Percentiles rank a stretch among this genome's conserved stretches.
Conservation (phyloP, 2,329 filamentous ascomycete genomes). For the Lasiodiplodia sp. region DNA sequence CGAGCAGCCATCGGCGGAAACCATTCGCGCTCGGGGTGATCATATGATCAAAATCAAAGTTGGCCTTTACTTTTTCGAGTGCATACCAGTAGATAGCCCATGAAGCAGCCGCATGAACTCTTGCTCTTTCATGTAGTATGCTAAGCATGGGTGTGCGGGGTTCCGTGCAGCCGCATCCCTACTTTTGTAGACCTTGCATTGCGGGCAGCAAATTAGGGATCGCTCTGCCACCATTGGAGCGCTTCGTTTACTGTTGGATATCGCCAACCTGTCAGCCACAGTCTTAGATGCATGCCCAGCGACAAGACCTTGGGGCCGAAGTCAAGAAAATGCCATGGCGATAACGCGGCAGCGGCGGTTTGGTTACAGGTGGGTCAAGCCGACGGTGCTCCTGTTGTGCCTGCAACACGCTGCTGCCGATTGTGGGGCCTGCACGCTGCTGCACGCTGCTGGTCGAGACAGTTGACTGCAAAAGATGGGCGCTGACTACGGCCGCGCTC, state of each 20-base stretch:
- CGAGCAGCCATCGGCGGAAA: neutral
- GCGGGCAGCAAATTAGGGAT: neutral
- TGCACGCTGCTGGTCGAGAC: neutral
- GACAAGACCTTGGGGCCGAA: neutral
- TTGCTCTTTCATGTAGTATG: slow-evolving; percentile 1
- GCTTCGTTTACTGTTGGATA: neutral
- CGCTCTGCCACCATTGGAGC: neutral
- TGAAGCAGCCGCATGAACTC: slow-evolving; percentile 22
- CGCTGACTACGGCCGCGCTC: neutral
- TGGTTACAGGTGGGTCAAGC: slow-evolving; percentile 3
- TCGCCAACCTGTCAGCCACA: neutral
- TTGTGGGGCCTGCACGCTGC: slow-evolving; percentile 18
- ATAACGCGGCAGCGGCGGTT: slow-evolving; percentile 15
- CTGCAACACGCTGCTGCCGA: slow-evolving; percentile 11
- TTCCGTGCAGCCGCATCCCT: slow-evolving; percentile 14
- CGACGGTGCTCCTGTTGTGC: slow-evolving; percentile 18
- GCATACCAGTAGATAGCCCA: neutral
- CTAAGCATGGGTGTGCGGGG: slow-evolving; percentile 4
- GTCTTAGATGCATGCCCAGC: neutral
- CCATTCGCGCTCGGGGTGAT: neutral
- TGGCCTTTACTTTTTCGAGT: neutral
- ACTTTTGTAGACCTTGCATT: neutral
- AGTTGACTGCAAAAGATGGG: neutral
- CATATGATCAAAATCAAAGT: slow-evolving; percentile 1
- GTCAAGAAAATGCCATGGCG: slow-evolving; percentile 8